phyloP scores from a whole-genome alignment of 768 basidiomycete species.

The Ramaria rubella region DNA sequence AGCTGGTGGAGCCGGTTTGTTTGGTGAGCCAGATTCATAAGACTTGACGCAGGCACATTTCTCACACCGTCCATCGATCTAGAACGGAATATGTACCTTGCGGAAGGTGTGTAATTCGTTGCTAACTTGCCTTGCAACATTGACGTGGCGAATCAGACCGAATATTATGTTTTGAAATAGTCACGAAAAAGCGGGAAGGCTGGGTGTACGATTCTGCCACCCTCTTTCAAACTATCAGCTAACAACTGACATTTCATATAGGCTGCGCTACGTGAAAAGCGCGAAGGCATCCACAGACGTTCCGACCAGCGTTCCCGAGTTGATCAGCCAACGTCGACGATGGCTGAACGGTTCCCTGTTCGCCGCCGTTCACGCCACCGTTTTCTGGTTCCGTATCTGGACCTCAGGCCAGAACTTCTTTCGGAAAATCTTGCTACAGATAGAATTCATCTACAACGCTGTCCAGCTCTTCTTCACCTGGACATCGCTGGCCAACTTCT shows the following conservation, averaged over 20 bases:
- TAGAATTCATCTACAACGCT: conserved; percentile 90
- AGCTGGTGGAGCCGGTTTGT: conserved; percentile 56
- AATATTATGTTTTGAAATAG: conserved; percentile 90
- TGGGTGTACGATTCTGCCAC: conserved; percentile 56
- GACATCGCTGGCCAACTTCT: conserved; percentile 92
- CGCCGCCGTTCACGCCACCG: conserved; percentile 86
- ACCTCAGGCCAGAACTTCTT: conserved; percentile 85
- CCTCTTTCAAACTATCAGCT: not conserved
- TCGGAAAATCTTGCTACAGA: conserved; percentile 69
- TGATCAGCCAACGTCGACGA: conserved; percentile 89
- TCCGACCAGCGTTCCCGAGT: conserved; percentile 83
- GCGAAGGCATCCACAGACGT: conserved; percentile 97
- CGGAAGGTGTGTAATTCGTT: conserved; percentile 39
- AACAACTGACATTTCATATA: conserved; percentile 26
- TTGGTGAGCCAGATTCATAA: conserved; percentile 30
- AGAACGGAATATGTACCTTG: conserved; percentile 89
- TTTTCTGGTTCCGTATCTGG: conserved; percentile 86
- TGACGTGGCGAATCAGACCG: conserved; percentile 38
- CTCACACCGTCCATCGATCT: conserved; percentile 1
- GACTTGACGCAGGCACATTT: not conserved
- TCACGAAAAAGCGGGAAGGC: conserved; percentile 79
- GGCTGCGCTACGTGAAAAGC: conserved; percentile 83
- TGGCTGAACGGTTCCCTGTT: conserved; percentile 90
- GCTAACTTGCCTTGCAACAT: not conserved
- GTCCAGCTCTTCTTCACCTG: conserved; percentile 88